A percentile compares a stretch with the other conserved stretches of the same genome.
Evolutionary conservation across 2,329 filamentous ascomycete species (phyloP).

Genomic region (Venturia aucupariae): DNA sequence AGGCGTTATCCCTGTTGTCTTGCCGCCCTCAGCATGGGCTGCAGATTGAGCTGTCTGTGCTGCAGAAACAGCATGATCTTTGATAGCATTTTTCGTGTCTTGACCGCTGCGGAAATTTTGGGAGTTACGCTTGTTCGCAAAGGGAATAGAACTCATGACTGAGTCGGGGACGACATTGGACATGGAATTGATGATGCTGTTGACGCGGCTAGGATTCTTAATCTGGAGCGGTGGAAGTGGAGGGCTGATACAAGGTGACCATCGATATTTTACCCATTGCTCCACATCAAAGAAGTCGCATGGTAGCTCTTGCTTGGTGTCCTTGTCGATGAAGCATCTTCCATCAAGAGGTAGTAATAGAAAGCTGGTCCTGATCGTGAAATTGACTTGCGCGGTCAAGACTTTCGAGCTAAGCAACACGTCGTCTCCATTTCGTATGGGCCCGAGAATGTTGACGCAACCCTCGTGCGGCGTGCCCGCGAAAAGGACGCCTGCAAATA

Average conservation of each 20-base stretch:
- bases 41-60: slow-evolving; percentile 12
- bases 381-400: slow-evolving; percentile 86
- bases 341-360: slow-evolving; percentile 79
- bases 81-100: slow-evolving; percentile 4
- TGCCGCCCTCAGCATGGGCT: slow-evolving; percentile 23
- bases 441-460: slow-evolving; percentile 86
- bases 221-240: slow-evolving; percentile 49
- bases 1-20: slow-evolving; percentile 33
- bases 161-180: slow-evolving; percentile 36
- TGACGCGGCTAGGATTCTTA: slow-evolving; percentile 29
- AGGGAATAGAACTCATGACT: slow-evolving; percentile 17
- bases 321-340: slow-evolving; percentile 75
- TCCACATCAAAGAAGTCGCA: slow-evolving; percentile 76
- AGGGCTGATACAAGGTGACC: slow-evolving; percentile 68
- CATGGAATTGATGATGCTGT: slow-evolving; percentile 38
- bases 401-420: slow-evolving; percentile 84
- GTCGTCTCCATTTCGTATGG: slow-evolving; percentile 83
- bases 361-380: slow-evolving; percentile 79
- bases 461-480: slow-evolving; percentile 68
- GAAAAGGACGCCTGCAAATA: slow-evolving; percentile 80
- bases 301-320: slow-evolving; percentile 68
- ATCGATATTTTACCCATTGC: slow-evolving; percentile 52
- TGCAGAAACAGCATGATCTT: slow-evolving; percentile 3
- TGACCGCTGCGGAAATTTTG: slow-evolving; percentile 28
- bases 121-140: slow-evolving; percentile 23